A percentile compares a stretch with the other conserved stretches of the same genome.
These are phyloP conservation scores for Inonotus hispidus DNA, from an alignment of 1,284 basidiomycete genomes.

Conservation along the genomic window DNA sequence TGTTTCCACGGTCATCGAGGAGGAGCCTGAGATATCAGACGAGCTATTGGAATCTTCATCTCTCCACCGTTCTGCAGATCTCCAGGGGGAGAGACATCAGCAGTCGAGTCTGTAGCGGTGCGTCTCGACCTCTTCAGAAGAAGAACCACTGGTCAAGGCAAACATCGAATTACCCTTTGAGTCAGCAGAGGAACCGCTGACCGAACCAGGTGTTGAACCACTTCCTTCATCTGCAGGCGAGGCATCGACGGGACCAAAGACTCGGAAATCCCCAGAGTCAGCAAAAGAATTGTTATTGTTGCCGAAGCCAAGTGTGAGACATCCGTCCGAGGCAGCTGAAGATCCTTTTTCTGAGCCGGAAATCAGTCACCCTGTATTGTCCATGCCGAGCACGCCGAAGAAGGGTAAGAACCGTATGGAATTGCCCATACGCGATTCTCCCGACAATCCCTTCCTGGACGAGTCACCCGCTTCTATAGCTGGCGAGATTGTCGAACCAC, in stretches of 20 bases:
- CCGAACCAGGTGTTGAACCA: not conserved
- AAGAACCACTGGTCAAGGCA: not conserved
- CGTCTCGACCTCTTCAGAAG: not conserved
- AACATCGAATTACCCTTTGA: not conserved
- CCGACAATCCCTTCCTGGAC: conserved; percentile 47
- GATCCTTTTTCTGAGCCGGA: not conserved
- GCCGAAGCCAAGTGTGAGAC: not conserved
- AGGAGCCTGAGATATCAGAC: not conserved
- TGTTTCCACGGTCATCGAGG: conserved; percentile 22
- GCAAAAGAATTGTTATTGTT: not conserved
- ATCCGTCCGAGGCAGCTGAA: not conserved
- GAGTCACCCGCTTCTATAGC: conserved; percentile 18
- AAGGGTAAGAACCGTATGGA: conserved; percentile 18
- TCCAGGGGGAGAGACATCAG: not conserved
- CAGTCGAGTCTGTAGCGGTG: not conserved
- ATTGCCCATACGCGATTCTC: conserved; percentile 42
- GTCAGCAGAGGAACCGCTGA: not conserved
- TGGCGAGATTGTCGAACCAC: conserved; percentile 12
- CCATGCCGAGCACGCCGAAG: conserved; percentile 18
- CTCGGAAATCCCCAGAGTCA: too few relatives aligned
- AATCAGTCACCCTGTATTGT: conserved; percentile 23
- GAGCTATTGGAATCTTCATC: not conserved
- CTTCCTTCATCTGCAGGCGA: not conserved
- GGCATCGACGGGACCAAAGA: not conserved
- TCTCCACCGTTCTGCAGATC: not conserved